Conservation (phyloP, 1,284 basidiomycete genomes). For the Leccinum brunneo-olivaceum region DNA sequence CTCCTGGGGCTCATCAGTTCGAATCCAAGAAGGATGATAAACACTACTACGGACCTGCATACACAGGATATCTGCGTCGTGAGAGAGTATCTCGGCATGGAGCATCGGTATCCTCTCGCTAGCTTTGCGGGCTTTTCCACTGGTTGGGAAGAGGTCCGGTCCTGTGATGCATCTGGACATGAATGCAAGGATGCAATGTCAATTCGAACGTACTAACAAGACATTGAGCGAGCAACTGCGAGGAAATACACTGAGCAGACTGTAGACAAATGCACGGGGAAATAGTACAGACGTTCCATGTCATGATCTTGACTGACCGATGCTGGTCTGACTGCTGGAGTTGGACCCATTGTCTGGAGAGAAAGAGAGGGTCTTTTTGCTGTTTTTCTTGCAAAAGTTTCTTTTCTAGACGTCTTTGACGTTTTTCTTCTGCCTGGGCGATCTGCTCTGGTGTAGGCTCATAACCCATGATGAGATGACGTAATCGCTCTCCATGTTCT, state of each 20-base stretch:
- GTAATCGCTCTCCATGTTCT: slow-evolving; percentile 21
- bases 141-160: slow-evolving; percentile 78
- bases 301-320: slow-evolving; percentile 49
- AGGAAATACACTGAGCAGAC: slow-evolving; percentile 12
- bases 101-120: slow-evolving; percentile 69
- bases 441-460: slow-evolving; percentile 48
- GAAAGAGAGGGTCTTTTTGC: slow-evolving; percentile 26
- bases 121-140: slow-evolving; percentile 70
- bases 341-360: slow-evolving; percentile 49
- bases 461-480: slow-evolving; percentile 21
- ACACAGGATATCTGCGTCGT: slow-evolving; percentile 73
- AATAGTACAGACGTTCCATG: slow-evolving; percentile 66
- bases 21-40: not conserved
- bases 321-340: slow-evolving; percentile 15
- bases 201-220: slow-evolving; percentile 59
- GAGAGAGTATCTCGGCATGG: slow-evolving; percentile 60
- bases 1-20: slow-evolving; percentile 45
- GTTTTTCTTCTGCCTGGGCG: slow-evolving; percentile 43
- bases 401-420: slow-evolving; percentile 40
- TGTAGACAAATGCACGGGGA: slow-evolving; percentile 3
- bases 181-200: slow-evolving; percentile 1
- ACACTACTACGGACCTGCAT: slow-evolving; percentile 60
- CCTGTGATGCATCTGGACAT: slow-evolving; percentile 39
- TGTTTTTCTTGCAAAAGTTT: slow-evolving; percentile 21
- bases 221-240: slow-evolving; percentile 68